Evolutionary conservation across 257 asterid genomes (phyloP).

Genomic region (Leonotis leonurus): DNA sequence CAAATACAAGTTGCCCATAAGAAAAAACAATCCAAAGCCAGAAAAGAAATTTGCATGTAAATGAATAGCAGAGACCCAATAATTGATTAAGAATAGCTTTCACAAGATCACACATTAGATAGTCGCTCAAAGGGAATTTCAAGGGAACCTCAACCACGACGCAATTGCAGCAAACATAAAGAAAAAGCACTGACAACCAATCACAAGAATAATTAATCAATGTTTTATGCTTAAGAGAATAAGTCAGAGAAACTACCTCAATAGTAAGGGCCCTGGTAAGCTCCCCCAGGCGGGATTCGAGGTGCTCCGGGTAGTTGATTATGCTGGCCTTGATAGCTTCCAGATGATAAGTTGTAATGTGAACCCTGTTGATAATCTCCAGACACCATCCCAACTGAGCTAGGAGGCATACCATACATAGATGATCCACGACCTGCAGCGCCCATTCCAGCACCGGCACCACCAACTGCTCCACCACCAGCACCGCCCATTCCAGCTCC

Average conservation of each 20-base stretch:
- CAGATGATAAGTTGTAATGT: constrained; percentile 40
- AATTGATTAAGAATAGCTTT: neutral
- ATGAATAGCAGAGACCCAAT: neutral
- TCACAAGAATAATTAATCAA: constrained; percentile 1
- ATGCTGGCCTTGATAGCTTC: constrained; percentile 52
- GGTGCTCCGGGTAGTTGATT: constrained; percentile 47
- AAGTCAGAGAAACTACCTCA: constrained; percentile 46
- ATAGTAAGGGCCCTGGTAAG: constrained; percentile 68
- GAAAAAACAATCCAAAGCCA: neutral
- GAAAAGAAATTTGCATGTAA: neutral
- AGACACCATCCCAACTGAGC: constrained; percentile 45
- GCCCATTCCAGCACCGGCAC: constrained; percentile 21
- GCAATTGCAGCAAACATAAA: neutral
- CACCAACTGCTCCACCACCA: constrained; percentile 20
- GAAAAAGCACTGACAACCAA: constrained; percentile 3
- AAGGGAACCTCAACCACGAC: neutral
- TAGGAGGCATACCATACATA: constrained; percentile 47
- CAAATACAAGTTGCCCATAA: constrained; percentile 5
- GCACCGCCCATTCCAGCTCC: constrained; percentile 28
- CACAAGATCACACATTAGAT: neutral
- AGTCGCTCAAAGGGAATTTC: neutral
- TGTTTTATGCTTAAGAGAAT: neutral
- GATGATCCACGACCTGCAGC: constrained; percentile 57
- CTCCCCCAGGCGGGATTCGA: constrained; percentile 59
- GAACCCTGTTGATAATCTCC: constrained; percentile 46